Base-by-base conservation (phyloP, 176 grass and related monocot species). In the Avena insularis region DNA sequence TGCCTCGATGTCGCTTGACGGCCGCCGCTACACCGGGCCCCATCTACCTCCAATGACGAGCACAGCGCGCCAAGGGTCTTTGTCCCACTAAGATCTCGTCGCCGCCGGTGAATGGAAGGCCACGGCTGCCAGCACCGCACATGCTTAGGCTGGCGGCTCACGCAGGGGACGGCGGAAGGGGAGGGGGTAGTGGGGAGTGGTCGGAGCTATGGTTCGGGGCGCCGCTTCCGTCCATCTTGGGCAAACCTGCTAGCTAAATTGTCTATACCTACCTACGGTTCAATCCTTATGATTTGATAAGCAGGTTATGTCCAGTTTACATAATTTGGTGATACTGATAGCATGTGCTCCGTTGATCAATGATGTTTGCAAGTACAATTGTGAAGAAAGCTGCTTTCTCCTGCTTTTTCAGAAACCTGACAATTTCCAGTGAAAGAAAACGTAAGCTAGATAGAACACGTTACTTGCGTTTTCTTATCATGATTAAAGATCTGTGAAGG, bases 371-470 rank as follows among this genome's bases (percentile, higher is more conserved):
- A 76, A 61, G 75, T 66, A 86, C 77, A 53, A 3, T 58, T 63
- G 69, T 73, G 83, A 69, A 31, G 10, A 82, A 80, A 89, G 69
- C 40, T 70, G 69, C 20, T 69, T 86, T 55, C 17, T 54, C 40
- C n/a, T 54, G 29, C 7, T 58, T 78, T 87, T 73, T 76, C 20
- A 81, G 43, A 54, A 23, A 45, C 64, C 67, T 79, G 38, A n/a
- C 61, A 4, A 54, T 79, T 58, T 59, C 16, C 19, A 11, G 71
- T 29, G 75, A 68, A 84, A 81, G 20, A 45, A 87, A 49, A 51
- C 38, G 20, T 17, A 40, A 23, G 45, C 11, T 7, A 50, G 59
- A 64, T 54, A 48, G 57, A 11, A 51, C 35, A 62, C 23, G 64
- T 38, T 38, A 38, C 31, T 40, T 48, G 21, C 33, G 48, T 68